Conservation (phyloP, 2,329 filamentous ascomycete genomes). For the Atkinsonella texensis region DNA sequence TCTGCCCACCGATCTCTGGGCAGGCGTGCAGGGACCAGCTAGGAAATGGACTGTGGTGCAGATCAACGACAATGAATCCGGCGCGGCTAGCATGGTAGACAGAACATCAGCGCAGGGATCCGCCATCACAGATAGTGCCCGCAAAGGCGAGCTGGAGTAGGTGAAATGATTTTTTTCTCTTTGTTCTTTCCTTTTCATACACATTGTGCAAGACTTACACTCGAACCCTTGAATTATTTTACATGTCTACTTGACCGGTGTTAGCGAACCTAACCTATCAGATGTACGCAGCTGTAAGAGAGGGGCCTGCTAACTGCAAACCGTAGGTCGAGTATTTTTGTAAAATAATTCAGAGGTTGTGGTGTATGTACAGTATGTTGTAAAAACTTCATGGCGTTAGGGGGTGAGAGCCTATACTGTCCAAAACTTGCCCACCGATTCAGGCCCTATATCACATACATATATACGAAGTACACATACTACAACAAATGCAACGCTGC, state of each 20-base stretch:
- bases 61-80: slow-evolving; percentile 18
- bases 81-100: slow-evolving; percentile 4
- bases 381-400: background rate
- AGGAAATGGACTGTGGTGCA: slow-evolving; percentile 37
- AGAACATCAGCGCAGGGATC: slow-evolving; percentile 4
- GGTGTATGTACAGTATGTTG: background rate
- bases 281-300: too few relatives aligned
- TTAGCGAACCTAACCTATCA: too few relatives aligned
- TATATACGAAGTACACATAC: background rate
- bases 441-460: background rate
- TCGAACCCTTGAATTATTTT: too few relatives aligned
- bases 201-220: too few relatives aligned
- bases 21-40: slow-evolving; percentile 53
- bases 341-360: too few relatives aligned
- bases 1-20: slow-evolving; percentile 80
- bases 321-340: too few relatives aligned
- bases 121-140: background rate
- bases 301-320: too few relatives aligned
- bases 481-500: background rate
- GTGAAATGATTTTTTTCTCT: too few relatives aligned
- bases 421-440: background rate
- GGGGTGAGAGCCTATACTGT: background rate
- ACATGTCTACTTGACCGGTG: too few relatives aligned
- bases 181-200: too few relatives aligned
- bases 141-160: background rate